Base-by-base conservation (phyloP, 306 rosid species). In the Leucaena leucocephala region DNA sequence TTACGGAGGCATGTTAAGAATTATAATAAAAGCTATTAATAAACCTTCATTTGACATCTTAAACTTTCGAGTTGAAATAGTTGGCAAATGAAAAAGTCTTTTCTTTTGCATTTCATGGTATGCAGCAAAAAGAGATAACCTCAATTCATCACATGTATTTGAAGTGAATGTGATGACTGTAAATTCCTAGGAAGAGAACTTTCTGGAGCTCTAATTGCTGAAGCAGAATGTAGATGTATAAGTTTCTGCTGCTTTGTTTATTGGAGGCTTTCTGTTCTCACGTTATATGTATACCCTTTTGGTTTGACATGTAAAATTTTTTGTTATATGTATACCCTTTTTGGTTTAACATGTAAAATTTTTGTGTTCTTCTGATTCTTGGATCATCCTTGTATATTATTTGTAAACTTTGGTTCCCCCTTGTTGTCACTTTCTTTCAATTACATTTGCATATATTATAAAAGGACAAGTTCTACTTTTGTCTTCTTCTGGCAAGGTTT, bases 81-180 rank as follows among this genome's bases (percentile, higher is more conserved):
- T 61, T 61, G 40, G 7, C 67, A 13, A 61, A 61, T 61, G 0
- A 61, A 33, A 61, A 61, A 0, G 8, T 61, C 16, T 61, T 12
- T 61, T 61, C 39, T 61, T 10, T 61, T 33, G 40, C 40, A 33
- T 5, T 75, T 36, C 8, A 27, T 68, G 66, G 66, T 34, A 22
- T 69, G 17, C 66, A 19, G 38, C 8, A 33, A 45, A 58, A 46
- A 64, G 34, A 64, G 62, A 39, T n/a, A 67, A 67, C 22, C 33
- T 67, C n/a, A 67, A 68, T 44, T 70, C 46, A 75, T 55, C 64
- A 5, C 39, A 17, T 65, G 36, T 27, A 27, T 78, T 54, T 68
- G 64, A 57, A 78, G 82, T 42, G 46, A 69, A 69, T 44, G 62
- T 78, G 36, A 78, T 68, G 61, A 69, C 59, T 68, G 75, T 67